Percentiles rank a stretch among this genome's conserved stretches.
Evolutionary conservation across 2,329 filamentous ascomycete species (phyloP).

Genomic region (Calonectria naviculata): DNA sequence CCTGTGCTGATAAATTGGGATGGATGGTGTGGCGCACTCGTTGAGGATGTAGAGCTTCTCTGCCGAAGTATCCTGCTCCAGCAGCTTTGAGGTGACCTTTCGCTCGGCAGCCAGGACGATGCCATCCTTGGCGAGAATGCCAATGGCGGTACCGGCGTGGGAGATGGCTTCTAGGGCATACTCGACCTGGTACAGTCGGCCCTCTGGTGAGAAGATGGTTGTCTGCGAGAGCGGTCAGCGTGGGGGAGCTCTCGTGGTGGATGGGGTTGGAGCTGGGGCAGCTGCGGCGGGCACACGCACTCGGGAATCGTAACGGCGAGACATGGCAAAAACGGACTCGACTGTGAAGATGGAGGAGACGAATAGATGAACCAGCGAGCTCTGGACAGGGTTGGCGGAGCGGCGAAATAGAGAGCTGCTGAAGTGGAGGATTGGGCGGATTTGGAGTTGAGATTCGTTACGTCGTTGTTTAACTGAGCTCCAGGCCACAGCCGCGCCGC

Average conservation of each 20-base stretch:
- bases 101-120: slow-evolving; percentile 98
- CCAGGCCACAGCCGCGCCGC: slow-evolving; percentile 55
- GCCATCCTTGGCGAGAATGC: slow-evolving; percentile 96
- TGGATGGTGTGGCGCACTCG: slow-evolving; percentile 72
- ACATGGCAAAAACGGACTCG: slow-evolving; percentile 70
- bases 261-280: slow-evolving; percentile 23
- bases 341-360: slow-evolving; percentile 15
- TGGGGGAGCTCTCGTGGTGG: slow-evolving; percentile 18
- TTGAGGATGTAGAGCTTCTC: slow-evolving; percentile 99
- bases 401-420: slow-evolving; percentile 15
- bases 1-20: background rate
- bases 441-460: slow-evolving; percentile 30
- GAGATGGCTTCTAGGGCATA: slow-evolving; percentile 99
- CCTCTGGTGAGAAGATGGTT: slow-evolving; percentile 99
- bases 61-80: slow-evolving; percentile 99
- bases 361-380: slow-evolving; percentile 5
- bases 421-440: slow-evolving; percentile 27
- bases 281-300: slow-evolving; percentile 65
- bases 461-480: slow-evolving; percentile 48
- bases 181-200: slow-evolving; percentile 98
- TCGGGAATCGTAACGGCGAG: slow-evolving; percentile 96
- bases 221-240: slow-evolving; percentile 69
- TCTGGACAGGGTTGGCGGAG: background rate
- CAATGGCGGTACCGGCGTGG: slow-evolving; percentile 95
- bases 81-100: slow-evolving; percentile 98